Evolutionary conservation across 495 filamentous ascomycete species (phyloP), one percentile per base, ranked within the genome.

Genomic region (Annulohypoxylon maeteangense): DNA sequence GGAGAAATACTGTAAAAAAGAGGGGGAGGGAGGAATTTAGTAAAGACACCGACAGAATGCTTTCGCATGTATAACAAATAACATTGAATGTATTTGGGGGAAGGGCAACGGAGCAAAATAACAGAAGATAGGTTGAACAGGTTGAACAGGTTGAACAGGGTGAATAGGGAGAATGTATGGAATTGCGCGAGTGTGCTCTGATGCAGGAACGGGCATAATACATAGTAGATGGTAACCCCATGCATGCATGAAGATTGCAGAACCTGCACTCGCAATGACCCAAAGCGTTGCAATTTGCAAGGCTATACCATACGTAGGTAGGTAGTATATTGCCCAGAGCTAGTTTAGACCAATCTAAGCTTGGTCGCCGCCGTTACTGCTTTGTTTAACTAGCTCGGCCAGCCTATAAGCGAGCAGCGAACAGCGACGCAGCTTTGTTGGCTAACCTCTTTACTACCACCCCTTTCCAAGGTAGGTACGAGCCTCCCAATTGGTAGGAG

Each of bases 1-100:
- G 18, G 89, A 91, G 74, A 91, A 91, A 74, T 89, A 91, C 89
- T 91, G 73, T 34, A n/a, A 18, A 44, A 75, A 48, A 72, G 62
- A 64, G 34, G 55, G 53, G 61, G 65, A 60, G 51, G 25, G n/a
- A 62, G 23, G 27, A 48, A 55, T 69, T 72, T 75, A 69, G 65
- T 65, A 75, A 55, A 65, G 29, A 45, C 29, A 54, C 56, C 40
- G 48, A 55, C 25, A 60, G 23, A 56, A 62, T 34, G 45, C 18
- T 56, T 36, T 54, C 16, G 27, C 60, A 47, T 47, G 36, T 44
- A 44, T 44, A 29, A 27, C 12, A 20, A 27, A 44, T 44, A 29
- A 27, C 12, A 20, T 18, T 23, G 20, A 14, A 48, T 38, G 34
- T 14, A 32, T 50, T n/a, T 27, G 16, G 32, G 2, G 20, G 34